Conservation (phyloP, 2,329 filamentous ascomycete genomes). For the Nemania abortiva region DNA sequence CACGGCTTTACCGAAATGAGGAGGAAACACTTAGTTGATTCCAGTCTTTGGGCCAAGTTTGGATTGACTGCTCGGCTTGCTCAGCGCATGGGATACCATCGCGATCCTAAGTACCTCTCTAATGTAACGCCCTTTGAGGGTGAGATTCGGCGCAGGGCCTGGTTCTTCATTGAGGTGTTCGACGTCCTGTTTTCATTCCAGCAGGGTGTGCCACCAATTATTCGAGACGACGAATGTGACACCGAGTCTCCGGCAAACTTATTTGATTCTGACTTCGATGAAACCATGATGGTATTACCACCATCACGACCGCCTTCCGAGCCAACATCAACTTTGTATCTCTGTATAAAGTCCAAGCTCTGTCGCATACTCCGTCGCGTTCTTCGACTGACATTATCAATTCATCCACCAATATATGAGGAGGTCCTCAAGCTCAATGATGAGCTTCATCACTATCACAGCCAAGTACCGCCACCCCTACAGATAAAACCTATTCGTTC, state of each 20-base stretch:
- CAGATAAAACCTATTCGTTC: constrained; percentile 57
- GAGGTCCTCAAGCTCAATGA: constrained; percentile 57
- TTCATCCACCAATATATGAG: constrained; percentile 53
- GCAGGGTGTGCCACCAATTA: constrained; percentile 64
- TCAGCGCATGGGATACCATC: constrained; percentile 65
- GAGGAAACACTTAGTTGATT: constrained; percentile 57
- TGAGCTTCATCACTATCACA: constrained; percentile 55
- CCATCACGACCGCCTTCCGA: constrained; percentile 58
- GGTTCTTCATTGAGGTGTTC: constrained; percentile 61
- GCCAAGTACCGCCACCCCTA: constrained; percentile 56
- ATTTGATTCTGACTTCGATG: constrained; percentile 65
- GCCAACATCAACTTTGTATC: constrained; percentile 58
- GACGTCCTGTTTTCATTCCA: constrained; percentile 65
- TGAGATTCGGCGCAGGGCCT: constrained; percentile 64
- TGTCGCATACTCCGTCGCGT: constrained; percentile 59
- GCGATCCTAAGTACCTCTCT: constrained; percentile 59
- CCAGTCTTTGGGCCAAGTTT: constrained; percentile 62
- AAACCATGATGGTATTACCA: constrained; percentile 58
- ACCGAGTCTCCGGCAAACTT: constrained; percentile 61
- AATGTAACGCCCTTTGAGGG: constrained; percentile 62
- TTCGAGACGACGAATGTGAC: constrained; percentile 62
- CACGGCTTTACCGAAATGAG: constrained; percentile 59
- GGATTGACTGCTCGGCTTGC: constrained; percentile 62
- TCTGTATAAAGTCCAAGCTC: constrained; percentile 58
- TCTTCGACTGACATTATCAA: constrained; percentile 57